Evolutionary conservation across 2,329 filamentous ascomycete genomes (phyloP).

Genomic region (Diaporthe citri): DNA sequence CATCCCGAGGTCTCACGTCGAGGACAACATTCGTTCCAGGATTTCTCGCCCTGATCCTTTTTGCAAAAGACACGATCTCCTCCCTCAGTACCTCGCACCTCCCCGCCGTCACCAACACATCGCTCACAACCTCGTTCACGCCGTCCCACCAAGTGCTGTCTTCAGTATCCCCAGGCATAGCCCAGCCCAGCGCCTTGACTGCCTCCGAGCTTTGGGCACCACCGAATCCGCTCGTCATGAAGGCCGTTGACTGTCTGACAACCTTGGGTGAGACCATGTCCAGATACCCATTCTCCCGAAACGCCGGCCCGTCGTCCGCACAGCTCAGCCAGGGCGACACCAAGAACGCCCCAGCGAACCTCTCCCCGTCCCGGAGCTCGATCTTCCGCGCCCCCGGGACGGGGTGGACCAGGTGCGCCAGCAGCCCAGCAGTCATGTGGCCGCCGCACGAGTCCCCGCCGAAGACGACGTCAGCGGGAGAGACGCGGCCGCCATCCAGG

Average conservation of each 20-base stretch:
- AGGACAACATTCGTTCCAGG: slow-evolving; percentile 44
- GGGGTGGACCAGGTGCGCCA: slow-evolving; percentile 50
- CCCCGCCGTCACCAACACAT: slow-evolving; percentile 50
- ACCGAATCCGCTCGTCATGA: neutral
- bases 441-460: slow-evolving; percentile 55
- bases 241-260: neutral
- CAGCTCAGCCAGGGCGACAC: slow-evolving; percentile 41
- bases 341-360: slow-evolving; percentile 49
- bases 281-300: slow-evolving; percentile 10
- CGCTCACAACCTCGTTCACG: slow-evolving; percentile 41
- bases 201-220: neutral
- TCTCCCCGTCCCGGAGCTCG: slow-evolving; percentile 41
- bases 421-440: slow-evolving; percentile 49
- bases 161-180: slow-evolving; percentile 47
- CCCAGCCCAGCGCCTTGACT: slow-evolving; percentile 43
- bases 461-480: slow-evolving; percentile 49
- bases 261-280: slow-evolving; percentile 28
- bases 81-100: slow-evolving; percentile 50
- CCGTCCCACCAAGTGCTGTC: slow-evolving; percentile 47
- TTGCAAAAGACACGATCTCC: slow-evolving; percentile 45
- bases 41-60: slow-evolving; percentile 42
- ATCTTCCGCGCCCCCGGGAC: slow-evolving; percentile 43
- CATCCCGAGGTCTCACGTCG: slow-evolving; percentile 47
- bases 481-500: slow-evolving; percentile 46
- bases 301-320: neutral